phyloP scores from a whole-genome alignment of 2,329 filamentous ascomycete species.

The Colletotrichum spaethianum region DNA sequence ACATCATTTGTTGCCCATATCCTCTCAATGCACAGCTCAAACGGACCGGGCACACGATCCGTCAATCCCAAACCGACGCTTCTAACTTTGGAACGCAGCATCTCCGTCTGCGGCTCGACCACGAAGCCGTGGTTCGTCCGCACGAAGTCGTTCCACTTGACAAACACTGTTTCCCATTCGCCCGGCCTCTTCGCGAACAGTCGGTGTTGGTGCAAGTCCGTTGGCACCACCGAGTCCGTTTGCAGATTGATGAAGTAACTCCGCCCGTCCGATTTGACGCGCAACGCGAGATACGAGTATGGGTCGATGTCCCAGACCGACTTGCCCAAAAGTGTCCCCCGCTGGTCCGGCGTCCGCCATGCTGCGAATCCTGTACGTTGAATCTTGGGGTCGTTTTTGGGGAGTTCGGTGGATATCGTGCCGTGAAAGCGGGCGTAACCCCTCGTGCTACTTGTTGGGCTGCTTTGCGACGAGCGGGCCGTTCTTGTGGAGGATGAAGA shows the following conservation, averaged over 20 bases:
- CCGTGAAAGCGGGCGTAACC: conserved; percentile 87
- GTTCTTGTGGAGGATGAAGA: conserved; percentile 39
- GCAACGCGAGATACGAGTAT: conserved; percentile 88
- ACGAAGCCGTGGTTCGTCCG: conserved; percentile 93
- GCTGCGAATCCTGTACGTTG: conserved; percentile 89
- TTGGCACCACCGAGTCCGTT: conserved; percentile 92
- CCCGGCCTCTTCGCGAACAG: conserved; percentile 84
- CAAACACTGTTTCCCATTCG: conserved; percentile 94
- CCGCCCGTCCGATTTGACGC: conserved; percentile 90
- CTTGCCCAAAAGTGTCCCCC: conserved; percentile 86
- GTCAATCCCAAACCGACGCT: conserved; percentile 91
- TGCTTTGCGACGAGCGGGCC: conserved; percentile 37
- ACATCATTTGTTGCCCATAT: conserved; percentile 88
- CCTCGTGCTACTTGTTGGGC: conserved; percentile 40
- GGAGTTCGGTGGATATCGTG: conserved; percentile 87
- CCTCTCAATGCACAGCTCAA: conserved; percentile 86
- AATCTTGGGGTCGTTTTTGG: conserved; percentile 79
- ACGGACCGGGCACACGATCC: conserved; percentile 89
- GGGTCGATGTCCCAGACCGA: conserved; percentile 91
- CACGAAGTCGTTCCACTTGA: conserved; percentile 94
- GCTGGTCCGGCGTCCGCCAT: conserved; percentile 86
- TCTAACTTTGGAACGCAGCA: conserved; percentile 87
- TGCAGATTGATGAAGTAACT: conserved; percentile 97
- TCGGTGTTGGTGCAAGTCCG: conserved; percentile 96
- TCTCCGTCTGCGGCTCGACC: conserved; percentile 92